A percentile compares a stretch with the other conserved stretches of the same genome.
phyloP scores from a whole-genome alignment of 208 protist genomes.

The Novymonas esmeraldas region DNA sequence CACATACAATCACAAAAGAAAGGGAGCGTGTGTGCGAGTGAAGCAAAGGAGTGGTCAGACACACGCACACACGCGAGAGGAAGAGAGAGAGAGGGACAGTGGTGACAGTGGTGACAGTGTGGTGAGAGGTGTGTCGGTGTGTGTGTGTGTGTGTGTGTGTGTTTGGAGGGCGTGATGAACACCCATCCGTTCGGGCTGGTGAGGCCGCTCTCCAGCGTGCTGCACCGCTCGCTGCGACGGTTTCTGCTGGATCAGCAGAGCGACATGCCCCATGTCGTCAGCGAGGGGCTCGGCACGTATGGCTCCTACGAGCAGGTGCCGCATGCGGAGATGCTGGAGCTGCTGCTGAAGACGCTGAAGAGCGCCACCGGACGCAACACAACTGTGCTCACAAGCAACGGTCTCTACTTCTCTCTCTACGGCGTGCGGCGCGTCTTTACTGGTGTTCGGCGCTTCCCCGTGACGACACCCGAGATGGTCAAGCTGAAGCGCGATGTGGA shows the following conservation, averaged over 20 bases:
- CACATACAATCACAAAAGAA: too few species aligned
- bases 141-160: background rate
- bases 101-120: too few species aligned
- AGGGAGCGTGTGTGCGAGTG: too few species aligned
- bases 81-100: too few species aligned
- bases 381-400: slow-evolving; percentile 8
- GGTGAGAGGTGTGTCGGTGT: too few species aligned
- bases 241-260: slow-evolving; percentile 9
- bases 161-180: slow-evolving; percentile 43
- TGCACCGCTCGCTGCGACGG: slow-evolving; percentile 39
- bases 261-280: slow-evolving; percentile 12
- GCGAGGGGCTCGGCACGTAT: slow-evolving; percentile 45
- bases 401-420: slow-evolving; percentile 17
- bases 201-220: slow-evolving; percentile 44
- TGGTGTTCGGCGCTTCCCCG: slow-evolving; percentile 53
- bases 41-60: too few species aligned
- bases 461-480: background rate
- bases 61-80: too few species aligned
- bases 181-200: slow-evolving; percentile 53
- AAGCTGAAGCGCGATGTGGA: slow-evolving; percentile 32
- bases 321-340: slow-evolving; percentile 47
- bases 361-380: slow-evolving; percentile 2
- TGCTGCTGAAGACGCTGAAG: slow-evolving; percentile 3
- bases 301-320: slow-evolving; percentile 58
- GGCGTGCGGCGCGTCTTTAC: slow-evolving; percentile 30